phyloP scores from a whole-genome alignment of 805 yeast genomes.

The Wickerhamomyces alni region DNA sequence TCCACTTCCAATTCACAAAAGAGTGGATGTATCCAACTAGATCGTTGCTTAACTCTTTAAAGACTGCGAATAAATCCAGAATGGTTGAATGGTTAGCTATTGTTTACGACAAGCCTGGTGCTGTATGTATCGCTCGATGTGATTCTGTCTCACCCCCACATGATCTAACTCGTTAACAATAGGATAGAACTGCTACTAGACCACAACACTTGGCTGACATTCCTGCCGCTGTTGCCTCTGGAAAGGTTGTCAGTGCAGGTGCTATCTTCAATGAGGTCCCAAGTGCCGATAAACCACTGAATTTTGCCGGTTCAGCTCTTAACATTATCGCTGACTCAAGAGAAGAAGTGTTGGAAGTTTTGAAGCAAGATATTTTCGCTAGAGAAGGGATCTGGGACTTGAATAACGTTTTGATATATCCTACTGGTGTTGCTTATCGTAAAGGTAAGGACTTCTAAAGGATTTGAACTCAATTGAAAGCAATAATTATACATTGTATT shows the following conservation, averaged over 20 bases:
- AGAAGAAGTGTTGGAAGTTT: slow-evolving; percentile 58
- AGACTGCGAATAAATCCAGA: slow-evolving; percentile 9
- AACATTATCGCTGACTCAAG: slow-evolving; percentile 58
- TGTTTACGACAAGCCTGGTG: slow-evolving; percentile 62
- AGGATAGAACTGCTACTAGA: slow-evolving; percentile 46
- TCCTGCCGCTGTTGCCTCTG: slow-evolving; percentile 35
- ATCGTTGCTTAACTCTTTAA: slow-evolving; percentile 5
- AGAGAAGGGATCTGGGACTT: slow-evolving; percentile 74
- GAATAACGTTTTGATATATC: slow-evolving; percentile 52
- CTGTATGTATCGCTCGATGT: slow-evolving; percentile 18
- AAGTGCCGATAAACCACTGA: slow-evolving; percentile 32
- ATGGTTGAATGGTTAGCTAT: slow-evolving; percentile 63
- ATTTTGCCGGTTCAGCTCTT: slow-evolving; percentile 65
- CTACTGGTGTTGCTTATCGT: slow-evolving; percentile 44
- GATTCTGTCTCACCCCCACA: too few species aligned
- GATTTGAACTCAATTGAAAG: too few species aligned
- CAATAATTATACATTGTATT: too few species aligned
- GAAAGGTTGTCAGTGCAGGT: slow-evolving; percentile 43
- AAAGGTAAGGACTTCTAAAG: slow-evolving; percentile 26
- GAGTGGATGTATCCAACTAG: slow-evolving; percentile 9
- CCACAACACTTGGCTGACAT: slow-evolving; percentile 46
- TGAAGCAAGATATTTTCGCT: slow-evolving; percentile 59
- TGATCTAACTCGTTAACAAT: background rate
- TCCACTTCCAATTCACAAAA: too few species aligned
- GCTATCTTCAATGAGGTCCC: slow-evolving; percentile 44